These are phyloP conservation scores for Cichorium intybus DNA, from an alignment of 140 eudicot species.

Conservation along the genomic window DNA sequence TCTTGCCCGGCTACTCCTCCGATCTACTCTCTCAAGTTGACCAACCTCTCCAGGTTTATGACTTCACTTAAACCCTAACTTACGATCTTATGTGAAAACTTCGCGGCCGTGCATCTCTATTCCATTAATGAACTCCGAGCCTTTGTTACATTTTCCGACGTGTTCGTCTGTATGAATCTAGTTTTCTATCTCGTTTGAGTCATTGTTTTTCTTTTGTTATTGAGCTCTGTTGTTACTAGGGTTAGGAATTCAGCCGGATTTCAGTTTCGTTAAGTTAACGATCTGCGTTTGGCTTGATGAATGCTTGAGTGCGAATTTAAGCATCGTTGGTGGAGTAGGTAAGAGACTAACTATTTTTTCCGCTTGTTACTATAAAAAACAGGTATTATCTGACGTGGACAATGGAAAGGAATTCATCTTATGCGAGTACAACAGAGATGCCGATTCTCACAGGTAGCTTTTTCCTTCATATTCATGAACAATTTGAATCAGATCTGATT, in stretches of 20 bases:
- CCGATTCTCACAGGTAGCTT: slow-evolving; percentile 87
- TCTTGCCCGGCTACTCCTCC: slow-evolving; percentile 76
- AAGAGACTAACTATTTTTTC: neutral
- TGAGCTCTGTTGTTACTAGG: neutral
- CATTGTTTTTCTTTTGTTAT: neutral
- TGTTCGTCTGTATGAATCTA: neutral
- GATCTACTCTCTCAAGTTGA: slow-evolving; percentile 99
- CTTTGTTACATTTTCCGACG: neutral
- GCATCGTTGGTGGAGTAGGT: neutral
- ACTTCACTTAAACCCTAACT: neutral
- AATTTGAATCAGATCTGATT: too few species aligned
- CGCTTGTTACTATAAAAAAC: slow-evolving; percentile 21
- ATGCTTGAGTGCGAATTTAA: neutral
- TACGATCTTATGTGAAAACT: neutral
- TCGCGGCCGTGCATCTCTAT: neutral
- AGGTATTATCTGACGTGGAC: slow-evolving; percentile 84
- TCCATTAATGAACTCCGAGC: neutral
- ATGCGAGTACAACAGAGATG: slow-evolving; percentile 98
- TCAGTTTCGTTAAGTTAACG: neutral
- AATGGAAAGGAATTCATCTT: slow-evolving; percentile 80
- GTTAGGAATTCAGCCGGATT: neutral
- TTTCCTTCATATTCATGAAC: too few species aligned
- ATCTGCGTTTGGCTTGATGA: neutral
- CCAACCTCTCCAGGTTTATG: slow-evolving; percentile 88
- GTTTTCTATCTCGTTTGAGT: neutral